phyloP scores from a whole-genome alignment of 2,329 filamentous ascomycete genomes.

The Fusarium napiforme region DNA sequence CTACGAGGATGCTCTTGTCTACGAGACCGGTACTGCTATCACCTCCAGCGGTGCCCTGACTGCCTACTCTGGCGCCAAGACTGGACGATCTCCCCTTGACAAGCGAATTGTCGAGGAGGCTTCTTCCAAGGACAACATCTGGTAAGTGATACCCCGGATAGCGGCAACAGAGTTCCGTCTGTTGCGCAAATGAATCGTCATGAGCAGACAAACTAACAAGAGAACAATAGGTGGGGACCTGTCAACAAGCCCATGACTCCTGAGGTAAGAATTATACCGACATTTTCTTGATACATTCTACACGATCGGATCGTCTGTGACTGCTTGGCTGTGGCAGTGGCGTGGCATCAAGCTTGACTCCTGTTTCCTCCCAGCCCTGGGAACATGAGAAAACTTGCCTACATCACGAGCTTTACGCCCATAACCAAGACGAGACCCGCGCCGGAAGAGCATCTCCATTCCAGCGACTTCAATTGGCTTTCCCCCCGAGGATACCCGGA shows the following conservation, averaged over 20 bases:
- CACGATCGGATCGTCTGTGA: constrained; percentile 15
- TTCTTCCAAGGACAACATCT: constrained; percentile 89
- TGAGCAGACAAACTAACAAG: constrained; percentile 46
- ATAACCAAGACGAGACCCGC: constrained; percentile 14
- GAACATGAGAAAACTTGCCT: constrained; percentile 17
- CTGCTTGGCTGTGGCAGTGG: constrained; percentile 5
- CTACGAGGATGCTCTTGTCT: constrained; percentile 98
- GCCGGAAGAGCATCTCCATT: constrained; percentile 35
- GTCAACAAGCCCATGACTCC: constrained; percentile 99
- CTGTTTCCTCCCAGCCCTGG: constrained; percentile 1
- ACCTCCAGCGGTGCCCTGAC: constrained; percentile 94
- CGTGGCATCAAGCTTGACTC: constrained; percentile 11
- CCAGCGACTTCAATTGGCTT: constrained; percentile 40
- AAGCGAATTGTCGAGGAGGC: constrained; percentile 97
- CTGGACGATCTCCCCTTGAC: constrained; percentile 93
- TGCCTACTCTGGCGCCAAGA: constrained; percentile 98
- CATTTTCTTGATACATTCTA: constrained; percentile 12
- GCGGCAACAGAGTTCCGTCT: constrained; percentile 26
- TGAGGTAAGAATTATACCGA: constrained; percentile 70
- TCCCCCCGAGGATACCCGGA: constrained; percentile 44
- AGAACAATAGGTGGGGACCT: constrained; percentile 78
- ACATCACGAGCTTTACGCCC: constrained; percentile 32
- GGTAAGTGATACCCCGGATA: constrained; percentile 60
- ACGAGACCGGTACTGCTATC: constrained; percentile 97
- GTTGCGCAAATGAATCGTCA: constrained; percentile 20